These are phyloP conservation scores for Phytophthora podocarpi DNA, from an alignment of 352 stramenopile species.

Conservation along the genomic window DNA sequence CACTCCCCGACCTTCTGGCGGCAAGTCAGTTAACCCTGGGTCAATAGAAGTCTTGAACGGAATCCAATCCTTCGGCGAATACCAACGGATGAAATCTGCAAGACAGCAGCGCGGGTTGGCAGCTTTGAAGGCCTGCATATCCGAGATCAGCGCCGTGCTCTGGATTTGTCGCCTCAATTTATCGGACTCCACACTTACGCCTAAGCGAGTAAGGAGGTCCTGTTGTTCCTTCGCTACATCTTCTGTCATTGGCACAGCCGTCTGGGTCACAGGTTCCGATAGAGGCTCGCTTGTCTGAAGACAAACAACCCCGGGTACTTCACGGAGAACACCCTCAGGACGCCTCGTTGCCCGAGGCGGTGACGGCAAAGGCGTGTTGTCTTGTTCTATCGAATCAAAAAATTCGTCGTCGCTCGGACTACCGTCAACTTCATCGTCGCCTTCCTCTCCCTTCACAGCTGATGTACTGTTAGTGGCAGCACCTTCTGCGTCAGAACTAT, in stretches of 20 bases:
- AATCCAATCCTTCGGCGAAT: constrained; percentile 86
- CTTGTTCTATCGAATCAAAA: constrained; percentile 77
- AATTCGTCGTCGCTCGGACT: constrained; percentile 80
- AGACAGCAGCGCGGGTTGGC: constrained; percentile 71
- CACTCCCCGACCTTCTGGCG: constrained; percentile 45
- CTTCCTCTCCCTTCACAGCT: not conserved
- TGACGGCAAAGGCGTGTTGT: constrained; percentile 27
- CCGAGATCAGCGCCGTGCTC: constrained; percentile 70
- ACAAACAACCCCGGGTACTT: constrained; percentile 37
- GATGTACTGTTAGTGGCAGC: not conserved
- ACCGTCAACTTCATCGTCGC: constrained; percentile 33
- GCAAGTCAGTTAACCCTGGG: constrained; percentile 28
- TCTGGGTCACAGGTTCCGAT: constrained; percentile 74
- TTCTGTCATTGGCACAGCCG: constrained; percentile 73
- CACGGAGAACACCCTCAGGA: constrained; percentile 42
- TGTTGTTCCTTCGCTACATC: constrained; percentile 81
- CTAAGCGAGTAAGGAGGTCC: constrained; percentile 72
- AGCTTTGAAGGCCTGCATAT: constrained; percentile 89
- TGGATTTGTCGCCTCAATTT: constrained; percentile 79
- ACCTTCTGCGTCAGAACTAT: not conserved
- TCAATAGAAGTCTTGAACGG: constrained; percentile 39
- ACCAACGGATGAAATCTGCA: constrained; percentile 85
- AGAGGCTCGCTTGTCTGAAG: constrained; percentile 52
- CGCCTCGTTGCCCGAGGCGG: not conserved
- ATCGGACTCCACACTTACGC: constrained; percentile 64